Evolutionary conservation across 2,329 filamentous ascomycete genomes (phyloP).

Genomic region (Pezicula carpinea): DNA sequence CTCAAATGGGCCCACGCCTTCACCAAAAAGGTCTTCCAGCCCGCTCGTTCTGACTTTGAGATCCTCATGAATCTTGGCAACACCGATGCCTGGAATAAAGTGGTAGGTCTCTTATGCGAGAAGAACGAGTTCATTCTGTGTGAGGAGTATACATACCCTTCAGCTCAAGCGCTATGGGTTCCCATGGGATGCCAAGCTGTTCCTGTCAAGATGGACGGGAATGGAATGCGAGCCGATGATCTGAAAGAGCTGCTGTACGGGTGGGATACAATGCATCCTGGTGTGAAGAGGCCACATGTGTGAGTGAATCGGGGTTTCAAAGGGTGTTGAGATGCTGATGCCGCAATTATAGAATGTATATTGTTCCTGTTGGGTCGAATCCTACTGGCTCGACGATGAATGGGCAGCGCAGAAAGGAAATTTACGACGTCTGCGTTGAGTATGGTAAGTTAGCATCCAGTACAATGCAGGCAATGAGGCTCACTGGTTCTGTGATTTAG

Average conservation of each 20-base stretch:
- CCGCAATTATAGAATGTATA: background rate
- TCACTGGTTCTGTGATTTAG: background rate
- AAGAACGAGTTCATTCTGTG: conserved; percentile 25
- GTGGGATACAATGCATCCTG: conserved; percentile 17
- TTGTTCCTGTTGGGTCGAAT: background rate
- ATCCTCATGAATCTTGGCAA: conserved; percentile 26
- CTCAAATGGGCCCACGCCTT: conserved; percentile 11
- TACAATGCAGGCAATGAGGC: background rate
- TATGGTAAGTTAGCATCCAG: background rate
- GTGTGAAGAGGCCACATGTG: conserved; percentile 13
- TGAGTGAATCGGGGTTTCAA: conserved; percentile 6
- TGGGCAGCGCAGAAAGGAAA: background rate
- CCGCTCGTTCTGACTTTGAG: conserved; percentile 6
- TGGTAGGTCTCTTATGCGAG: conserved; percentile 27
- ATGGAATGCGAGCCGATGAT: conserved; percentile 21
- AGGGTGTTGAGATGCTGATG: background rate
- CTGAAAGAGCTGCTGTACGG: conserved; percentile 16
- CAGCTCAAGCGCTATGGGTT: conserved; percentile 28
- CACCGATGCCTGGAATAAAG: conserved; percentile 29
- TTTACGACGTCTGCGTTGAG: background rate
- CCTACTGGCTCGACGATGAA: background rate
- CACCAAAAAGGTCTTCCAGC: conserved; percentile 5
- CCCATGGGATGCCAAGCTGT: conserved; percentile 23
- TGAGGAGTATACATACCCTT: conserved; percentile 29
- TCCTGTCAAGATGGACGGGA: conserved; percentile 22